Percentiles rank a stretch among this genome's conserved stretches.
Conservation (phyloP, 805 yeast species). For the Yamadazyma tumulicola region DNA sequence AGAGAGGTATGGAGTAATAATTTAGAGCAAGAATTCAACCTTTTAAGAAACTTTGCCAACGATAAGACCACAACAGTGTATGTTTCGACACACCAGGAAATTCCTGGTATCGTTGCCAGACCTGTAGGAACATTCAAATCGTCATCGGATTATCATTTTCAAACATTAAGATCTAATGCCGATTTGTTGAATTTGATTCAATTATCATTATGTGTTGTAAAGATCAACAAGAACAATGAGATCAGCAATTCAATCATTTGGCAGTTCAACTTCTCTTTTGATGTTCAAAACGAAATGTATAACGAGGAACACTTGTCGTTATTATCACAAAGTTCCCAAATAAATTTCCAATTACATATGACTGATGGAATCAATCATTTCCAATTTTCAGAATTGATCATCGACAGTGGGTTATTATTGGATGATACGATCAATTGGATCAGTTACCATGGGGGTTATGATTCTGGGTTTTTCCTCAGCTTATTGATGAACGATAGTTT, state of each 20-base stretch:
- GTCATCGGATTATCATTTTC: slow-evolving; percentile 91
- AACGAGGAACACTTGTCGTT: slow-evolving; percentile 81
- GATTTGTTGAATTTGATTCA: slow-evolving; percentile 85
- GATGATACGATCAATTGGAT: slow-evolving; percentile 77
- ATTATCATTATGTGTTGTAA: slow-evolving; percentile 45
- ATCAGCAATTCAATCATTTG: slow-evolving; percentile 81
- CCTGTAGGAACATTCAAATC: slow-evolving; percentile 93
- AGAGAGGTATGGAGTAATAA: slow-evolving; percentile 76
- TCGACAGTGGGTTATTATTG: slow-evolving; percentile 80
- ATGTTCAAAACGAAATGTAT: slow-evolving; percentile 75
- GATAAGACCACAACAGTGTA: slow-evolving; percentile 46
- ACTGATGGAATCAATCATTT: slow-evolving; percentile 73
- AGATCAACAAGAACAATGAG: slow-evolving; percentile 31
- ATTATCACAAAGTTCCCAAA: slow-evolving; percentile 70
- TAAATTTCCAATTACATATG: slow-evolving; percentile 73
- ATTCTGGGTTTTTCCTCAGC: slow-evolving; percentile 83
- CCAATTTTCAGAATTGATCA: slow-evolving; percentile 79
- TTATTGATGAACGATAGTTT: slow-evolving; percentile 69
- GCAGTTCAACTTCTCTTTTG: slow-evolving; percentile 92
- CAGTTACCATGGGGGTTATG: slow-evolving; percentile 92
- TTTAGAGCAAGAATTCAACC: slow-evolving; percentile 61
- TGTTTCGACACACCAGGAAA: slow-evolving; percentile 81
- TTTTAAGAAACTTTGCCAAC: slow-evolving; percentile 55
- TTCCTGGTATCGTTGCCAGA: slow-evolving; percentile 93
- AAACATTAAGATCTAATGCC: slow-evolving; percentile 86